A percentile compares a stretch with the other conserved stretches of the same genome.
Evolutionary conservation across 306 rosid species (phyloP).

Genomic region (Rosa chinensis): DNA sequence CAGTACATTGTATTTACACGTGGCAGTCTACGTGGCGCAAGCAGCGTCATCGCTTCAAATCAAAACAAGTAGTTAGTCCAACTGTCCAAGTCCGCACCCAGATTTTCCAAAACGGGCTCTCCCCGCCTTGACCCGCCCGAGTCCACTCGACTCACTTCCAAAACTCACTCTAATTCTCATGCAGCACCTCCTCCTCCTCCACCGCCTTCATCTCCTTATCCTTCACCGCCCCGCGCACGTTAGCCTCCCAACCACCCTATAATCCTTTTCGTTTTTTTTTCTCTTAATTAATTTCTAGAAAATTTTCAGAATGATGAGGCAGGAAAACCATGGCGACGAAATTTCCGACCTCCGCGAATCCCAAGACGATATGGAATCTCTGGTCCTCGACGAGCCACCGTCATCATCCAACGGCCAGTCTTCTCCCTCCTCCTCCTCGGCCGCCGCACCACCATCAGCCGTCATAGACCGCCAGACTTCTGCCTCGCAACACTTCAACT

Average conservation of each 20-base stretch:
- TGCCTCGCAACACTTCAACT: constrained; percentile 18
- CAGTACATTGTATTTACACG: background rate
- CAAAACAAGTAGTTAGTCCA: background rate
- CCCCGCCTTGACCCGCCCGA: constrained; percentile 3
- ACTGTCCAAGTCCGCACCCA: constrained; percentile 4
- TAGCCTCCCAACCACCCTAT: background rate
- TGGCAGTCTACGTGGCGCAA: constrained; percentile 20
- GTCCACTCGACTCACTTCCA: constrained; percentile 2
- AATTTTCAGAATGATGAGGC: constrained; percentile 34
- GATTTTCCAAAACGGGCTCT: background rate
- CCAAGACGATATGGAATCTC: constrained; percentile 44
- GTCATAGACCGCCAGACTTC: constrained; percentile 24
- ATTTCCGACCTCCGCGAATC: constrained; percentile 28
- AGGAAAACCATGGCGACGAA: constrained; percentile 23
- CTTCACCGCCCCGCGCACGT: background rate
- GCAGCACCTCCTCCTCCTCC: background rate
- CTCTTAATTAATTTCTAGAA: background rate
- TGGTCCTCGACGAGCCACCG: constrained; percentile 33
- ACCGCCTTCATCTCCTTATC: background rate
- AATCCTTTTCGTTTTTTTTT: too few relatives aligned
- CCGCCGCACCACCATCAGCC: background rate
- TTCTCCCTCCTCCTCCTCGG: constrained; percentile 3
- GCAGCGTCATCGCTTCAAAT: constrained; percentile 9
- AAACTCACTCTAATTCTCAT: background rate
- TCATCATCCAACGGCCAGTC: constrained; percentile 28